phyloP scores from a whole-genome alignment of 352 stramenopile genomes.

The Globisporangium solare region DNA sequence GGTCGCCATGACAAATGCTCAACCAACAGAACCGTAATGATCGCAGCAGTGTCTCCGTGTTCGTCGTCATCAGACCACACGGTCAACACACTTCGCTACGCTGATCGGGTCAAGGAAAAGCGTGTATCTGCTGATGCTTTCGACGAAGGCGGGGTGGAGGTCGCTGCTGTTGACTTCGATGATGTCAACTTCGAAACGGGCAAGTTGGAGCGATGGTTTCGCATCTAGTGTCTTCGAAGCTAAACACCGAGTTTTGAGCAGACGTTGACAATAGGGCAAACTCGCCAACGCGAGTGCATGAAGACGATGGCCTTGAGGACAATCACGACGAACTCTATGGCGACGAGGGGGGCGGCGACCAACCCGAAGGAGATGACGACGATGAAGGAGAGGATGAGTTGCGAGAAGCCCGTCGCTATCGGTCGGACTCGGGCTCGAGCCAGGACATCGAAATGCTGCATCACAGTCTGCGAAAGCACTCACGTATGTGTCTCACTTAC shows the following conservation, averaged over 20 bases:
- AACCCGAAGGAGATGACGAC: conserved; percentile 17
- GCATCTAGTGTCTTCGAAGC: background rate
- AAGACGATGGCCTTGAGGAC: background rate
- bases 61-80: conserved; percentile 94
- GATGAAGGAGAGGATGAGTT: conserved; percentile 16
- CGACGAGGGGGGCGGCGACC: conserved; percentile 19
- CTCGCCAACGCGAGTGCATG: conserved; percentile 11
- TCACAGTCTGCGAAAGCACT: conserved; percentile 44
- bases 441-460: conserved; percentile 64
- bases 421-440: conserved; percentile 35
- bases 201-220: conserved; percentile 5
- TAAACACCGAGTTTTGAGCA: background rate
- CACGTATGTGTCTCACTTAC: conserved; percentile 25
- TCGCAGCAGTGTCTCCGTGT: conserved; percentile 92
- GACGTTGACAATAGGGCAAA: conserved; percentile 30
- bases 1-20: background rate
- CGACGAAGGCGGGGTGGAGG: conserved; percentile 30
- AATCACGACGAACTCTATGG: conserved; percentile 18
- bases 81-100: conserved; percentile 96
- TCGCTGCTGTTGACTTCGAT: conserved; percentile 37
- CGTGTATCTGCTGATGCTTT: conserved; percentile 70
- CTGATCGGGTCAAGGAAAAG: conserved; percentile 97
- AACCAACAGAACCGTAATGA: conserved; percentile 91
- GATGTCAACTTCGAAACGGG: conserved; percentile 63
- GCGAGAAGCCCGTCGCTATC: conserved; percentile 19